Evolutionary conservation across 2,329 filamentous ascomycete species (phyloP), one percentile per base, ranked within the genome.

Genomic region (Rutstroemia sp.): DNA sequence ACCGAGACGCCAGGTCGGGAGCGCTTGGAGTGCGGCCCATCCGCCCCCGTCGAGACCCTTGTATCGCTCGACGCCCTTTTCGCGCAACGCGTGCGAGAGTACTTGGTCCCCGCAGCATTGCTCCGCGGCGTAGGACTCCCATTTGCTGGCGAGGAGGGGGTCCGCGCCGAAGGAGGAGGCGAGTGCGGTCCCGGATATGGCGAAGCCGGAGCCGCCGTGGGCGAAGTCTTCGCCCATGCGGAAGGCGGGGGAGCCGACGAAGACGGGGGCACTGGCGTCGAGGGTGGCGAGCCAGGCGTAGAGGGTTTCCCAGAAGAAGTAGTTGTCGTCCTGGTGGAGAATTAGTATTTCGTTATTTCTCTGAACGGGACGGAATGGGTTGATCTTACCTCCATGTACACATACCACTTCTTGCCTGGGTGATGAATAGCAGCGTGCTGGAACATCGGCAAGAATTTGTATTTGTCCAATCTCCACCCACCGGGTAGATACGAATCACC

Each of bases 391-490:
- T 83, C 80, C 59, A 83, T 73, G 60, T 80, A 83, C 14, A 84
- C 66, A 63, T 81, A 84, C 80, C 81, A 84, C 61, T 82, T 77
- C 56, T 76, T 76, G 56, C 73, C 65, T 9, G 80, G 79, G 8
- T 75, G 73, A 67, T 77, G 68, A 23, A 69, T 64, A 62, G 76
- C 82, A 0, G 77, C 68, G 69, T 80, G 79, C 67, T 81, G 76
- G 12, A 79, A 75, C 65, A 83, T 81, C 65, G 82, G 80, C 47
- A 82, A 71, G 65, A 81, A 82, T 69, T 84, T 84, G 71, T 81
- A 84, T 70, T 82, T 83, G 71, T 84, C 81, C 41, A 84, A 67
- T 18, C 71, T 73, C 81, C 80, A 83, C 1, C 73, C 74, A 14
- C 59, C 52, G 2, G 59, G 58, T 16, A 61, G 21, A 27, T 59